phyloP scores from a whole-genome alignment of 106 monocot genomes.

The Dendrobium officinale region DNA sequence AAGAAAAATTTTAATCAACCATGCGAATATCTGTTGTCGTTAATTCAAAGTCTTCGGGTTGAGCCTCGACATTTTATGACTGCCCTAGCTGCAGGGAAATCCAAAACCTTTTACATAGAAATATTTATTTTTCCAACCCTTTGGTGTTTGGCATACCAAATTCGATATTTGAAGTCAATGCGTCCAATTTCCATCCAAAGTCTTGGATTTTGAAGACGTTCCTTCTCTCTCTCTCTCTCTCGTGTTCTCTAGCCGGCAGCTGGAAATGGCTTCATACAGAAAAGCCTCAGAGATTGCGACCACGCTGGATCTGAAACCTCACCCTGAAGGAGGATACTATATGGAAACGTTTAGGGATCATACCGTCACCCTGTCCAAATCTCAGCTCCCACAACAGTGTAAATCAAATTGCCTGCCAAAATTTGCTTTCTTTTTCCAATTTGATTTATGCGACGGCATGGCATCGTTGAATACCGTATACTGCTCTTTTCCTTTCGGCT shows the following conservation, averaged over 20 bases:
- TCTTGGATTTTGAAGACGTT: background rate
- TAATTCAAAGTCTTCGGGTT: no score
- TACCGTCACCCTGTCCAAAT: slow-evolving; percentile 56
- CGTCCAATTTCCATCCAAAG: background rate
- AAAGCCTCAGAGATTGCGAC: slow-evolving; percentile 56
- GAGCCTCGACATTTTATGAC: no score
- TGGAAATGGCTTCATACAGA: slow-evolving; percentile 24
- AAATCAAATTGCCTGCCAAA: slow-evolving; percentile 8
- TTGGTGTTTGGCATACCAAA: no score
- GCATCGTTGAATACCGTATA: background rate
- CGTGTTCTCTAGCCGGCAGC: background rate
- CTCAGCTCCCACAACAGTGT: slow-evolving; percentile 84
- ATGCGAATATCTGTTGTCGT: no score
- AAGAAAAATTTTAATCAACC: no score
- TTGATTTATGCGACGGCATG: background rate
- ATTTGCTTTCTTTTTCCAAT: background rate
- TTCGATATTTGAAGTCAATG: background rate
- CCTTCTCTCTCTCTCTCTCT: background rate
- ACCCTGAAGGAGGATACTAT: slow-evolving; percentile 85
- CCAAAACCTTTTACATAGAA: no score
- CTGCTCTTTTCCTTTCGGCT: background rate
- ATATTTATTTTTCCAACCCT: no score
- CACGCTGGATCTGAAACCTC: slow-evolving; percentile 72
- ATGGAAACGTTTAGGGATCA: slow-evolving; percentile 73
- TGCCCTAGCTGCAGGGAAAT: no score